Evolutionary conservation across 163 green algal genomes (phyloP).

Genomic region (Chlorella variabilis): DNA sequence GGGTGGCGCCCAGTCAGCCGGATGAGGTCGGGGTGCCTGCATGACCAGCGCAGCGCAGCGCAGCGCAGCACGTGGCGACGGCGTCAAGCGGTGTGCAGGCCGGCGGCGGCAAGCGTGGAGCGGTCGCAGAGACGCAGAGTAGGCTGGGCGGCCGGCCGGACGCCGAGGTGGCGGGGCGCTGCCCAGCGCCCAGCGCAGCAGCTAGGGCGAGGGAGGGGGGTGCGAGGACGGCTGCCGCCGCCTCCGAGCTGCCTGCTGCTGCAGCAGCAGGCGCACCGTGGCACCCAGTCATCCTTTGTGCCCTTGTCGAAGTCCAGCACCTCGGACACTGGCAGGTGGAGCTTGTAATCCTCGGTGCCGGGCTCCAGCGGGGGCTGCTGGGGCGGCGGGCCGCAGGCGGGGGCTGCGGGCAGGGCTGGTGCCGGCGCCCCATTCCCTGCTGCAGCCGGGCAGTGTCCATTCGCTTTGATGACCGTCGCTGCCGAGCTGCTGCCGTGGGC

Average conservation of each 20-base stretch:
- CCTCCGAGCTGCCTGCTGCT: neutral
- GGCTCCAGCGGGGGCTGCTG: constrained; percentile 8
- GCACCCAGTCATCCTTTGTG: constrained; percentile 50
- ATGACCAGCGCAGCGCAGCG: too few relatives aligned
- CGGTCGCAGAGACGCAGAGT: neutral
- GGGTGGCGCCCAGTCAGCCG: constrained; percentile 93
- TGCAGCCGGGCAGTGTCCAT: neutral
- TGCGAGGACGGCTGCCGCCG: too few relatives aligned
- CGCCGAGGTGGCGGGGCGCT: too few relatives aligned
- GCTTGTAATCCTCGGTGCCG: constrained; percentile 8
- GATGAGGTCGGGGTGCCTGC: constrained; percentile 67
- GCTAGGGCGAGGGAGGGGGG: too few relatives aligned
- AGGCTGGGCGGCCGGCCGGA: too few relatives aligned
- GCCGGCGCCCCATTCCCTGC: neutral
- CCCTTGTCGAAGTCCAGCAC: constrained; percentile 28
- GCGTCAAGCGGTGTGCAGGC: neutral
- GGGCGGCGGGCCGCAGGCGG: neutral
- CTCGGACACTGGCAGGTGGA: constrained; percentile 35
- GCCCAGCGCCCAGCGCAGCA: too few relatives aligned
- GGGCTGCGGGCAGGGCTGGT: neutral
- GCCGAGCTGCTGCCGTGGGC: neutral
- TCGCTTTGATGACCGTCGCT: neutral
- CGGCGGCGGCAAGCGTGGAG: neutral
- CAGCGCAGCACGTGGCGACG: neutral
- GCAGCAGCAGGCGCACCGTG: constrained; percentile 5